Base-by-base conservation (phyloP, 2,329 filamentous ascomycete species). In the Stachybotrys chartarum region DNA sequence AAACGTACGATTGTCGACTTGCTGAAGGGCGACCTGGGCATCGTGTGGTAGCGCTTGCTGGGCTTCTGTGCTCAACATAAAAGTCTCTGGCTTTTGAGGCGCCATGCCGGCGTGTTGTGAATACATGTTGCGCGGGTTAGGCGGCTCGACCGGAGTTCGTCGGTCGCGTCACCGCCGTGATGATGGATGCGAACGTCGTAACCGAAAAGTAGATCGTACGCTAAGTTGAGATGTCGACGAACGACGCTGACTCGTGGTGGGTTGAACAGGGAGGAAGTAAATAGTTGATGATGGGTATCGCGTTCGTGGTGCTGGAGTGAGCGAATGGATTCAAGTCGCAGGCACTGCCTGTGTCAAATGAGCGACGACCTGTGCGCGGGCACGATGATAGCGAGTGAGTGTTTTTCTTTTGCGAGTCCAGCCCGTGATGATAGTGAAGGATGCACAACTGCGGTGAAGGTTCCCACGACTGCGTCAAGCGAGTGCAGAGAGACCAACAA, bases 31-130 rank as follows among this genome's bases (percentile, higher is more conserved):
- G 70, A 97, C 91, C 78, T 97, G 91, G 65, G 92, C 92, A 79
- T 97, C 94, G 64, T 95, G 91, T 55, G 94, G 94, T 62, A 99
- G 82, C 66, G 90, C 93, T 77, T 97, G 91, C 77, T 97, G 93
- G 58, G 94, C 93, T 77, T 97, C 93, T 68, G 88, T 92, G 72
- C 93, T 96, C 72, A 99, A 82, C 87, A 99, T 93, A 71, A 99
- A 99, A 46, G 94, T 97, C 81, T 99, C 94, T 64, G 94, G 94
- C 75, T 96, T 97, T 78, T 97, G 91, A 60, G 89, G 89, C 68
- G 90, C 88, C 90, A 97, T 96, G 64, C 86, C 81, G 68, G 88
- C 83, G 77, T 91, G 88, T 77, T 91, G 87, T 63, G 87, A 82
- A 76, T 91, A 93, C 89, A 93, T 92, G 68, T 57, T 73, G 70